Conservation (phyloP, 495 filamentous ascomycete genomes). For the Penicillium manginii region DNA sequence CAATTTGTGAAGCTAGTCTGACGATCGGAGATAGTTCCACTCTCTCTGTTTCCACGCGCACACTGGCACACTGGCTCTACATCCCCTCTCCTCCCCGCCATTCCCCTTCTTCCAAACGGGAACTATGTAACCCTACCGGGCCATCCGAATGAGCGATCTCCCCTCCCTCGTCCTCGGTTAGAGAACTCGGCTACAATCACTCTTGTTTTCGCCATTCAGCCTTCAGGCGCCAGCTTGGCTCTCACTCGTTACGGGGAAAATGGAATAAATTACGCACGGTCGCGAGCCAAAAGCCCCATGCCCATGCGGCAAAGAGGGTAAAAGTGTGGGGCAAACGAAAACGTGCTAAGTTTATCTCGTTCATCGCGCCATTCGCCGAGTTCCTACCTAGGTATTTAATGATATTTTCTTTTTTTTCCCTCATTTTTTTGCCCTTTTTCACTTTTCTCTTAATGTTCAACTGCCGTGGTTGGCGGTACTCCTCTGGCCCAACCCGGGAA, state of each 20-base stretch:
- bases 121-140: slow-evolving; percentile 36
- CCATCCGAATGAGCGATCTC: slow-evolving; percentile 11
- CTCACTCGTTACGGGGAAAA: slow-evolving; percentile 19
- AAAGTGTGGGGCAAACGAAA: slow-evolving; percentile 17
- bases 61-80: background rate
- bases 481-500: slow-evolving; percentile 14
- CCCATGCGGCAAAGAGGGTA: slow-evolving; percentile 8
- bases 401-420: slow-evolving; percentile 2
- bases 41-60: slow-evolving; percentile 11
- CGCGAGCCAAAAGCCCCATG: slow-evolving; percentile 7
- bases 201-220: slow-evolving; percentile 5
- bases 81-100: slow-evolving; percentile 11
- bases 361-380: slow-evolving; percentile 16
- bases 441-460: background rate
- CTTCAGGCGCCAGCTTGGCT: slow-evolving; percentile 3
- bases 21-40: slow-evolving; percentile 24
- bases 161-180: slow-evolving; percentile 18
- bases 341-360: slow-evolving; percentile 21
- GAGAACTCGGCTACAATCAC: slow-evolving; percentile 17
- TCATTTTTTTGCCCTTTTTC: background rate
- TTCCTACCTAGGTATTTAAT: slow-evolving; percentile 10
- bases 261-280: slow-evolving; percentile 17
- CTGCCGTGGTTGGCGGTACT: slow-evolving; percentile 1
- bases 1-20: background rate
- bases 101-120: slow-evolving; percentile 10